These are phyloP conservation scores for Alternaria solani DNA, from an alignment of 2,329 filamentous ascomycete species.

Conservation along the genomic window DNA sequence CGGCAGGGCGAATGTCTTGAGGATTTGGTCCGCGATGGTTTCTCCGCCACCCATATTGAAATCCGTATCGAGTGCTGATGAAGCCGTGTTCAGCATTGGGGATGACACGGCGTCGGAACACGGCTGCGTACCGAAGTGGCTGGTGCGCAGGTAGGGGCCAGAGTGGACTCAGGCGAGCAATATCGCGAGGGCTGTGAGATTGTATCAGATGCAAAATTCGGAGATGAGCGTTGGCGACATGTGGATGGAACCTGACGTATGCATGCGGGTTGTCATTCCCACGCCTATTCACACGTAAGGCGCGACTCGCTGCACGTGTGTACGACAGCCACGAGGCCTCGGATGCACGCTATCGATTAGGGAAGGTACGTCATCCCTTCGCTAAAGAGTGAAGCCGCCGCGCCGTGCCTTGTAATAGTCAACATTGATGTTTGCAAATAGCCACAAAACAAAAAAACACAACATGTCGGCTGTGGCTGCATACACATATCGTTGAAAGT, in stretches of 20 bases:
- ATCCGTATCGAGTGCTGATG: slow-evolving; percentile 26
- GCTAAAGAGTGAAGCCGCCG: slow-evolving; percentile 8
- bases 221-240: neutral
- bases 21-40: slow-evolving; percentile 18
- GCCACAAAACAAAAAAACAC: slow-evolving; percentile 3
- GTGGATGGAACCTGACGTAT: neutral
- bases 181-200: slow-evolving; percentile 10
- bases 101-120: slow-evolving; percentile 13
- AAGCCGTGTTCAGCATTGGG: slow-evolving; percentile 17
- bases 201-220: slow-evolving; percentile 19
- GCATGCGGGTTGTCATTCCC: neutral
- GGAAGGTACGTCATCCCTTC: slow-evolving; percentile 17
- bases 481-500: neutral
- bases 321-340: slow-evolving; percentile 5
- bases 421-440: neutral
- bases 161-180: slow-evolving; percentile 1
- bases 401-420: neutral
- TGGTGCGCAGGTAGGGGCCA: slow-evolving; percentile 16
- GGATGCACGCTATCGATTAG: slow-evolving; percentile 16
- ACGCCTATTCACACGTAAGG: slow-evolving; percentile 1
- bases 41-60: slow-evolving; percentile 21
- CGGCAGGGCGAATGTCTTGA: slow-evolving; percentile 34
- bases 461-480: neutral
- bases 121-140: slow-evolving; percentile 16
- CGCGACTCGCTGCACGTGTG: slow-evolving; percentile 4